A percentile compares a stretch with the other conserved stretches of the same genome.
phyloP scores from a whole-genome alignment of 768 basidiomycete species.

The Myochromella boudieri region DNA sequence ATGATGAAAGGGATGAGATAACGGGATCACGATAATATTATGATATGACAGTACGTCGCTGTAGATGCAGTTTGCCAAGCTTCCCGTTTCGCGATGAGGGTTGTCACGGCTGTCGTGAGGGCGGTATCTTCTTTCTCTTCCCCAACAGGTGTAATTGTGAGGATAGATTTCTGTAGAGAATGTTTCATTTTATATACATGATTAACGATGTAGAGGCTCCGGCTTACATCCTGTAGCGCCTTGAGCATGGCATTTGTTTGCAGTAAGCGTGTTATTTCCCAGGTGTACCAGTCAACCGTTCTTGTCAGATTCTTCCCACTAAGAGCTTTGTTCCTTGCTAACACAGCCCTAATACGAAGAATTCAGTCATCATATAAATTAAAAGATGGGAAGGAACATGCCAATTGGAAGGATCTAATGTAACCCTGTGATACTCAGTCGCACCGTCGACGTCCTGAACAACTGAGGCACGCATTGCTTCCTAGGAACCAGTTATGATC shows the following conservation, averaged over 20 bases:
- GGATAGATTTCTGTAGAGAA: neutral
- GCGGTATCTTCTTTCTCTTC: neutral
- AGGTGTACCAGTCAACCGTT: slow-evolving; percentile 7
- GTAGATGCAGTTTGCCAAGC: neutral
- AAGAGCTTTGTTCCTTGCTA: neutral
- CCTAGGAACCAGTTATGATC: neutral
- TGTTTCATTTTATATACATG: neutral
- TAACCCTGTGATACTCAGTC: neutral
- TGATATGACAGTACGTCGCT: neutral
- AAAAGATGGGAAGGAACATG: neutral
- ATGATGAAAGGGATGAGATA: neutral
- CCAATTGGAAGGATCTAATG: neutral
- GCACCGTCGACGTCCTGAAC: neutral
- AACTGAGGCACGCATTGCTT: neutral
- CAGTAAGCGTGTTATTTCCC: slow-evolving; percentile 7
- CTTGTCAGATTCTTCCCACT: neutral
- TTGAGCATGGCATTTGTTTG: slow-evolving; percentile 7
- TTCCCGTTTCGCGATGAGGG: neutral
- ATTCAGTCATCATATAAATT: neutral
- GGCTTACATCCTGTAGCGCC: neutral
- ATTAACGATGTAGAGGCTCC: neutral
- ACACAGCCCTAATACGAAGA: neutral
- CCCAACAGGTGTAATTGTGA: neutral
- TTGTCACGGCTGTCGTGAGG: neutral
- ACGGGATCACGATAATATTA: neutral